A percentile compares a stretch with the other conserved stretches of the same genome.
These are phyloP conservation scores for Cymbidium sinense DNA, from an alignment of 106 monocot species.

Conservation along the genomic window DNA sequence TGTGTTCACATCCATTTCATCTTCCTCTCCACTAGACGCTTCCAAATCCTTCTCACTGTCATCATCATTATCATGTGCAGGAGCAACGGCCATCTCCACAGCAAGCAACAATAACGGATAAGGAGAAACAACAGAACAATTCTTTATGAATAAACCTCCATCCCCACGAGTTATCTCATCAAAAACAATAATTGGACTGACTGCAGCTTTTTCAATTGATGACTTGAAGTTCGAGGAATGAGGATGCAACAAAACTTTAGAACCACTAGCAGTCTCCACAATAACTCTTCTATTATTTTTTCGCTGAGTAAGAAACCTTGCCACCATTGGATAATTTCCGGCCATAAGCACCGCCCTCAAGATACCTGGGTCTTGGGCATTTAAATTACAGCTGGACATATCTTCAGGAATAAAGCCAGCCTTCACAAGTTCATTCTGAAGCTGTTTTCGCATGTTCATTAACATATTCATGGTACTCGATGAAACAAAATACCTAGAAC, in stretches of 20 bases:
- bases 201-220: conserved; percentile 36
- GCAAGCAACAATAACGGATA: conserved; percentile 71
- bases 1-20: conserved; percentile 28
- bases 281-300: conserved; percentile 44
- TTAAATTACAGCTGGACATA: conserved; percentile 55
- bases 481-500: conserved; percentile 76
- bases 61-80: conserved; percentile 34
- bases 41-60: conserved; percentile 41
- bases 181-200: conserved; percentile 49
- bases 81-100: conserved; percentile 83
- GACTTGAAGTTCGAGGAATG: conserved; percentile 74
- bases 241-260: conserved; percentile 74
- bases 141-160: conserved; percentile 67
- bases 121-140: conserved; percentile 61
- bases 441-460: conserved; percentile 69
- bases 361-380: conserved; percentile 81
- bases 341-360: conserved; percentile 75
- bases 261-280: conserved; percentile 69
- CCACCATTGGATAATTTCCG: conserved; percentile 89
- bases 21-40: conserved; percentile 42
- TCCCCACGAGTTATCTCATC: conserved; percentile 94
- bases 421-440: conserved; percentile 57
- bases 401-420: conserved; percentile 74
- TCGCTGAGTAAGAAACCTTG: conserved; percentile 47
- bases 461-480: conserved; percentile 84